A percentile compares a stretch with the other conserved stretches of the same genome.
Evolutionary conservation across 305 asterid genomes (phyloP).

Genomic region (Fraxinus nigra): DNA sequence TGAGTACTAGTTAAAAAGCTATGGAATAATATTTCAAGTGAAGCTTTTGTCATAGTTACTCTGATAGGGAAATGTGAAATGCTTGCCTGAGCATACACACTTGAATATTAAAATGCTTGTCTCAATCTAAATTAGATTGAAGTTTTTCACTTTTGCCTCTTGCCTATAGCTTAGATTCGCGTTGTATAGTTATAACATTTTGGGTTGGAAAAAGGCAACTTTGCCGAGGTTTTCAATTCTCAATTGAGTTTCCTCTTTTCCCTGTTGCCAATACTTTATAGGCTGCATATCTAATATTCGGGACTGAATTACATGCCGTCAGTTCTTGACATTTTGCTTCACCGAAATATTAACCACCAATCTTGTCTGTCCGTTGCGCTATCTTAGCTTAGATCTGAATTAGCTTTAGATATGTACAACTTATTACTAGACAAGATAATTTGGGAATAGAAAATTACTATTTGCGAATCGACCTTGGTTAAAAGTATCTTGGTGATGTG

Average conservation of each 20-base stretch:
- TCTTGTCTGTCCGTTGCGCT: not conserved
- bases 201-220: slow-evolving; percentile 22
- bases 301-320: slow-evolving; percentile 17
- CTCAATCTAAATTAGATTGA: not conserved
- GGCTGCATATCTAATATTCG: slow-evolving; percentile 4
- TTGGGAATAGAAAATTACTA: not conserved
- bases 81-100: not conserved
- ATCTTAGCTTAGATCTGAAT: not conserved
- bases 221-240: slow-evolving; percentile 27
- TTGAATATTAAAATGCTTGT: not conserved
- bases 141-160: not conserved
- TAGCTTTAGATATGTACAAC: not conserved
- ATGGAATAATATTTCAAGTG: slow-evolving; percentile 49
- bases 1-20: slow-evolving; percentile 35
- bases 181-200: not conserved
- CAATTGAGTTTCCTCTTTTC: slow-evolving; percentile 28
- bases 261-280: slow-evolving; percentile 30
- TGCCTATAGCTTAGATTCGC: not conserved
- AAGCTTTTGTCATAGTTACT: slow-evolving; percentile 69
- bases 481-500: not conserved
- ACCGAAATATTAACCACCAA: slow-evolving; percentile 10
- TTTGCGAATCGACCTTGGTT: slow-evolving; percentile 1
- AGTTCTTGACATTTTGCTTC: not conserved
- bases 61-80: slow-evolving; percentile 39
- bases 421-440: not conserved